Base-by-base conservation (phyloP, 2,329 filamentous ascomycete species). In the Botrytis fragariae region DNA sequence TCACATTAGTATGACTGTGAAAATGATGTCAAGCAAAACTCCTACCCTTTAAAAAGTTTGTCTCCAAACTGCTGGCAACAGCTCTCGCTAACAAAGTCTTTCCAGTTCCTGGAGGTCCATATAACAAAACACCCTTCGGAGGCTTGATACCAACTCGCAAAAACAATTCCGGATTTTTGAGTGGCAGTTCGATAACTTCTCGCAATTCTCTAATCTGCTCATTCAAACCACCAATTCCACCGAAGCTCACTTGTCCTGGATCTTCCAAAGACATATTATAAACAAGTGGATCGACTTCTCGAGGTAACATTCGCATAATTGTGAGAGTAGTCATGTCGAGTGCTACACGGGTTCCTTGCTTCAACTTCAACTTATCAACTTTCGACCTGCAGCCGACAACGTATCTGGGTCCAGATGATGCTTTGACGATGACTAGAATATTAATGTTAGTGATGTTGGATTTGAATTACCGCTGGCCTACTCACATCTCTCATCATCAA, bases 251-350 rank as follows among this genome's bases (percentile, higher is more conserved):
- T 83, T 98, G 95, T 9, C 96, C 96, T 0, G 96, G 96, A 82
- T 99, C 96, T 83, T 99, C 96, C 79, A 99, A 85, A 32, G 96
- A 99, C 96, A 99, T 99, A 87, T 99, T 99, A 89, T 99, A 99
- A 78, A 99, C 96, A 78, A 99, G 88, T 32, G 96, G 96, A 82
- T 99, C 96, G 82, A 99, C 97, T 86, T 99, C 96, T 83, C 96
- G 92, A 74, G 96, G 97, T 64, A 99, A 88, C 96, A 99, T 99
- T 81, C 96, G 93, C 96, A 99, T 99, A 84, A 99, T 99, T 75
- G 96, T 99, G 78, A 99, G 92, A 32, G 96, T 99, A 69, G 96
- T 99, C 96, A 99, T 99, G 81, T 99, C 96, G 74, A 99, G 91
- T 48, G 96, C 95, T 72, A 99, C 96, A 81, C 96, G 93, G 42